Conservation (phyloP, 2,329 filamentous ascomycete species). For the Biscogniauxia mediterranea region DNA sequence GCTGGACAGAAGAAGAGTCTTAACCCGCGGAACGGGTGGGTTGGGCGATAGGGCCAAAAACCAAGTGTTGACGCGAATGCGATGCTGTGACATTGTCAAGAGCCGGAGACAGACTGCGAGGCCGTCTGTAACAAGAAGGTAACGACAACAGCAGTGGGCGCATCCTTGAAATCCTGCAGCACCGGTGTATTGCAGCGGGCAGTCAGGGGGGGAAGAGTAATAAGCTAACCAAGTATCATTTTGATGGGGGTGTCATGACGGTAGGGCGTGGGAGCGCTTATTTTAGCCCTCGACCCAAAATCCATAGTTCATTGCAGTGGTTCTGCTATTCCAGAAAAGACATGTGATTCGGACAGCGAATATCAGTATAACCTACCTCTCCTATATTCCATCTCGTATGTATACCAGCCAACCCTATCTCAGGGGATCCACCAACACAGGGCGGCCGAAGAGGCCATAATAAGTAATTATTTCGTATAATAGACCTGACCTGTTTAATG, state of each 20-base stretch:
- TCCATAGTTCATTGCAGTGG: not conserved
- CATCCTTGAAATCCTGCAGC: not conserved
- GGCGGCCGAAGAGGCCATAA: not conserved
- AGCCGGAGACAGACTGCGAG: constrained; percentile 18
- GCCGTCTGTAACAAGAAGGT: constrained; percentile 25
- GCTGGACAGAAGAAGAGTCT: constrained; percentile 1
- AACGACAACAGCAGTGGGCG: constrained; percentile 10
- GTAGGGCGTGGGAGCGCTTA: not conserved
- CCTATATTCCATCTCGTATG: not conserved
- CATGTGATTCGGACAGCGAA: not conserved
- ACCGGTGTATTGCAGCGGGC: not conserved
- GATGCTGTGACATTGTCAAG: constrained; percentile 23
- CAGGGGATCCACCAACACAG: not conserved
- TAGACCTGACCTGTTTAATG: not conserved
- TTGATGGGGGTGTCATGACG: not conserved
- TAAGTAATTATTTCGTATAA: not conserved
- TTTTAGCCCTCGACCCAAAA: not conserved
- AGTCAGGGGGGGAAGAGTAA: not conserved
- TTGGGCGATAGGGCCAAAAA: not conserved
- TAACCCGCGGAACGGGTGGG: not conserved
- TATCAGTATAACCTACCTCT: not conserved
- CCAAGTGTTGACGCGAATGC: constrained; percentile 4
- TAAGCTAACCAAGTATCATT: not conserved
- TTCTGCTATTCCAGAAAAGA: not conserved
- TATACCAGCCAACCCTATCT: not conserved